Evolutionary conservation across 176 grass and related monocot genomes (phyloP), one percentile per base, ranked within the genome.

Genomic region (Lolium multiflorum): DNA sequence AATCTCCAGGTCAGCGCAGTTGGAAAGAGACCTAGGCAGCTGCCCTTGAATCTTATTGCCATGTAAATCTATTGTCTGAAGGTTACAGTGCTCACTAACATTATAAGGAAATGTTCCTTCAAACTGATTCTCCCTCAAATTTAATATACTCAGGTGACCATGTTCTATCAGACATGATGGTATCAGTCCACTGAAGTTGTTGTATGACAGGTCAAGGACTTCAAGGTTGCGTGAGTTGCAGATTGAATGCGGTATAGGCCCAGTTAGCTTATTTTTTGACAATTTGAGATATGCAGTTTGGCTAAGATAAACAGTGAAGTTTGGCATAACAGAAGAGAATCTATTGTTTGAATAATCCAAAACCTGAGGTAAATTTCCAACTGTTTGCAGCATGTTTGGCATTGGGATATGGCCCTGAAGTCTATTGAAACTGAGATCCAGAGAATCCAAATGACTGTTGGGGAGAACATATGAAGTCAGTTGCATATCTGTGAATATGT

Each of bases 81-180:
- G 76, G 5, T 6, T 10, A n/a, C 84, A 87, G 3, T 10, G 6
- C 3, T 12, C 39, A 17, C 5, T 73, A 37, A 81, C 46, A 15
- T 87, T 28, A 20, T 25, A 18, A 22, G 63, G 20, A 11, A 87
- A 15, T 39, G 44, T 28, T 49, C 77, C 77, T 2, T 81, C 38
- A 74, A 87, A 74, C 1, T 62, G 26, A 69, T 74, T 87, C 28
- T n/a, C 50, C 69, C 47, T 79, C 70, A 87, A 28, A 71, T 51
- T 82, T 77, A 87, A 25, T 70, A 74, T 3, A 18, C 4, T 0
- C n/a, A 80, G 2, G 5, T 35, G 10, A 2, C 18, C 14, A 21
- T 41, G 17, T 59, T 78, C 52, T 22, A 24, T 81, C 2, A 74
- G 11, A 20, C 85, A 82, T 0, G 65, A 28, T 72, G 85, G 85